Evolutionary conservation across 2,329 filamentous ascomycete species (phyloP), one percentile per base, ranked within the genome.

Genomic region (Trichoderma polysporum): DNA sequence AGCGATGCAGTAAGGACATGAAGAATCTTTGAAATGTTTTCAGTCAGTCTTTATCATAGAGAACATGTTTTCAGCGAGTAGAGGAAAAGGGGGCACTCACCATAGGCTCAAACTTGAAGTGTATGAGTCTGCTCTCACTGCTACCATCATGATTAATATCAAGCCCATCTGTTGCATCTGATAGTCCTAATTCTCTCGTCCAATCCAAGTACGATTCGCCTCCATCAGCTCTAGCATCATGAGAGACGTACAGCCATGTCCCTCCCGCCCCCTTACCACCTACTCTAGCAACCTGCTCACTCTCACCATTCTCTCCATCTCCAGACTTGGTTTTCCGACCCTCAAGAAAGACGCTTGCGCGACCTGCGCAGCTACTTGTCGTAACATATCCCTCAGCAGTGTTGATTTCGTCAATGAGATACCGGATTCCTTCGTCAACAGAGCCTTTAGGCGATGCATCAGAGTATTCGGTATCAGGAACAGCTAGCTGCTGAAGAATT

Each of bases 61-160:
- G 1, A 15, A 13, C 7, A 3, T 37, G 12, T 3, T 13, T 25
- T 31, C 13, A 1, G n/a, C 3, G 3, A 5, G 27, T 4, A n/a
- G 12, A n/a, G 12, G 27, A 22, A 39, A 49, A 0, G 9, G 33
- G 3, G 15, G n/a, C 72, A 76, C 88, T 76, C 84, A 97, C 94
- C 93, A 97, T 93, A 4, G 94, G 93, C 77, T 97, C 94, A 75
- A 96, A 97, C 78, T 97, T 95, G 80, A 97, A 91, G 78, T 94
- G 92, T 59, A 97, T 84, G 77, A 86, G 78, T 74, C 85, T 82
- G 73, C 79, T 65, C 56, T 68, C 67, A 35, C 41, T 17, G 6
- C 52, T 33, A 2, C 52, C 35, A 15, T 59, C 59, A 19, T 31
- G 13, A 7, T 19, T 8, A 9, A 64, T 47, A 31, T 59, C 39